Percentiles rank a stretch among this genome's conserved stretches.
phyloP scores from a whole-genome alignment of 345 rosid genomes.

The Linum tenue region DNA sequence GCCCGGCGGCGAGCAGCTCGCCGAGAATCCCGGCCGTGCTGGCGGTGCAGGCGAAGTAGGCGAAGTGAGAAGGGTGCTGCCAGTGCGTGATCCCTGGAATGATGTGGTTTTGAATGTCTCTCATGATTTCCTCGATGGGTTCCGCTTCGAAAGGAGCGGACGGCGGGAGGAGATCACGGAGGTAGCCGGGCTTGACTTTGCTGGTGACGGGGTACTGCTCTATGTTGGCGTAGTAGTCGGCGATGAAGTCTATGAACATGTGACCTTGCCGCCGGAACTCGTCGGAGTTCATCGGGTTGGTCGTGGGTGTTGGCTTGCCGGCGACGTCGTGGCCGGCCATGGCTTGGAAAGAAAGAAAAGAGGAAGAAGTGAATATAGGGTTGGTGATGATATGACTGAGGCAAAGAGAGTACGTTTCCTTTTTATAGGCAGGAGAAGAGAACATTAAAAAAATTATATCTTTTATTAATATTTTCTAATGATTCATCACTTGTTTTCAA shows the following conservation, averaged over 20 bases:
- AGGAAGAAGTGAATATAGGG: too few relatives aligned
- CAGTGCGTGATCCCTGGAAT: constrained; percentile 28
- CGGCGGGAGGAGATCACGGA: constrained; percentile 20
- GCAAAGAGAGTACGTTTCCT: too few relatives aligned
- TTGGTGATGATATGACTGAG: too few relatives aligned
- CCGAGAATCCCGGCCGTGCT: constrained; percentile 31
- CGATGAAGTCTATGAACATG: constrained; percentile 32
- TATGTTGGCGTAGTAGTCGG: constrained; percentile 28
- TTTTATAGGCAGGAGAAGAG: too few relatives aligned
- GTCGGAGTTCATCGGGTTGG: constrained; percentile 22
- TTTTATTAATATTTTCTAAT: too few relatives aligned
- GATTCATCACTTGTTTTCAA: too few relatives aligned
- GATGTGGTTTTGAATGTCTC: not conserved
- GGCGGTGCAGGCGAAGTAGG: constrained; percentile 20
- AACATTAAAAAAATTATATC: too few relatives aligned
- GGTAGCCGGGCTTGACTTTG: constrained; percentile 34
- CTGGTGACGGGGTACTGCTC: constrained; percentile 32
- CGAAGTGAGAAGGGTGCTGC: constrained; percentile 28
- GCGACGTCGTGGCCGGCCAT: too few relatives aligned
- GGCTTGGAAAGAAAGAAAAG: too few relatives aligned
- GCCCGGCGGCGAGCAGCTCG: constrained; percentile 23
- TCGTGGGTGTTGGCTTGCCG: too few relatives aligned
- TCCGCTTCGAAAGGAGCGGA: too few relatives aligned
- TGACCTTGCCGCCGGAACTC: constrained; percentile 37
- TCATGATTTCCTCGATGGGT: too few relatives aligned